Evolutionary conservation across 2,329 filamentous ascomycete species (phyloP), one percentile per base, ranked within the genome.

Genomic region (Arthroderma sp.): DNA sequence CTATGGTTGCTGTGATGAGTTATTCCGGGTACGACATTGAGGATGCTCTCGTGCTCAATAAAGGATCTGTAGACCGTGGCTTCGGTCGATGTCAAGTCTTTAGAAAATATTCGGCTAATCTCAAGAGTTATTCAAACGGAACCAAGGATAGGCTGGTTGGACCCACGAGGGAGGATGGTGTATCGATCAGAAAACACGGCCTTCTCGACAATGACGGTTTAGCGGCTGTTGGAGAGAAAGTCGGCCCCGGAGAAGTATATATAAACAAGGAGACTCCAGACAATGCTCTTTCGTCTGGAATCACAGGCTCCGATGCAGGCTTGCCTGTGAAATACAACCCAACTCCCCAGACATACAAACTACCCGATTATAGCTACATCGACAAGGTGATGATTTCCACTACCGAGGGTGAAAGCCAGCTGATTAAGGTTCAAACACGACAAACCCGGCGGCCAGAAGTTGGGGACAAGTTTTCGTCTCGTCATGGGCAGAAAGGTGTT

Each of bases 1-100:
- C 93, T 3, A 95, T 88, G 0, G 93, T 98, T 25, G 93, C 95
- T 4, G 93, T 98, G 74, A 98, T 98, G 93, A 97, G 91, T 53
- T 98, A 93, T 73, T 97, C 91, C 9, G 93, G 93, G 23, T 98
- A 98, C 73, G 93, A 98, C 82, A 98, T 98, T 64, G 93, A 98
- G 77, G 93, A 98, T 78, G 93, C 93, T 8, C 79, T 98, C 17
- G 91, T 98, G 1, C 72, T 98, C 60, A 98, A 98, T 77, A 97
- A 96, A 75, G 91, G 90, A 8, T 96, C 91, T 0, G 85, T 90
- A 59, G 94, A 98, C 66, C 83, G 93, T 65, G 94, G 93, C 3
- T 98, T 97, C 66, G 94, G 93, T 49, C 85, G 93, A 38, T 97
- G 93, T 67, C 94, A 98, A 68, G 93, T 97, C n/a, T 91, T 96